Base-by-base conservation (phyloP, 108 stramenopile genomes). In the Asterionellopsis glacialis region DNA sequence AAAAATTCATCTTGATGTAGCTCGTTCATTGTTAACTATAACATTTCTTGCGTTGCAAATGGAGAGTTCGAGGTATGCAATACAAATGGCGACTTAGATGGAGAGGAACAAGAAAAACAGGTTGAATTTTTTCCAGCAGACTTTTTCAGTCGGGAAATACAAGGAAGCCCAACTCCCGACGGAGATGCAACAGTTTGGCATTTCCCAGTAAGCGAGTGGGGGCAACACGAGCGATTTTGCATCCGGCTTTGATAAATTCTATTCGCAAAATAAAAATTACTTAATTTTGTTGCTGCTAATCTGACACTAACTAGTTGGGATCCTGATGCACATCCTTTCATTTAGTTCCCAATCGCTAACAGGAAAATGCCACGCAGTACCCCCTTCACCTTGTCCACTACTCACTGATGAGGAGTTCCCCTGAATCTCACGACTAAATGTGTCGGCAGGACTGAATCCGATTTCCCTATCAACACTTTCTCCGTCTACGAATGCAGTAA, bases 341-440 rank as follows among this genome's bases (percentile, higher is more conserved):
- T 87, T 77, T 38, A 74, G 62, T 26, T 81, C 74, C 89, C 89
- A 91, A 64, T 91, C 89, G 45, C 54, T 74, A 4, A 94, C 80
- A 27, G 92, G 92, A 63, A 94, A 87, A 61, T 94, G 92, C 92
- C 92, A 94, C 28, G 70, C 73, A 9, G 55, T 73, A 6, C 80
- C 80, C 16, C 48, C 63, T 48, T 52, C 61, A 57, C 57, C 42
- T 14, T 45, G 18, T 25, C 53, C 64, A 25, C 45, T 47, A 57
- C 22, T 27, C 45, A 33, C n/a, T 27, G 33, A 15, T 9, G 57
- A 44, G 14, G 64, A 55, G 59, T 85, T 85, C 0, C 84, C 82
- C 64, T 93, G 91, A 16, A 93, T 88, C 70, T 93, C 91, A n/a
- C 91, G 73, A 56, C 88, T 90, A 59, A 83, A 93, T 40, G 84